Percentiles rank a stretch among this genome's conserved stretches.
These are phyloP conservation scores for Saccharomyces mikatae DNA, from an alignment of 805 yeast species.

Conservation along the genomic window DNA sequence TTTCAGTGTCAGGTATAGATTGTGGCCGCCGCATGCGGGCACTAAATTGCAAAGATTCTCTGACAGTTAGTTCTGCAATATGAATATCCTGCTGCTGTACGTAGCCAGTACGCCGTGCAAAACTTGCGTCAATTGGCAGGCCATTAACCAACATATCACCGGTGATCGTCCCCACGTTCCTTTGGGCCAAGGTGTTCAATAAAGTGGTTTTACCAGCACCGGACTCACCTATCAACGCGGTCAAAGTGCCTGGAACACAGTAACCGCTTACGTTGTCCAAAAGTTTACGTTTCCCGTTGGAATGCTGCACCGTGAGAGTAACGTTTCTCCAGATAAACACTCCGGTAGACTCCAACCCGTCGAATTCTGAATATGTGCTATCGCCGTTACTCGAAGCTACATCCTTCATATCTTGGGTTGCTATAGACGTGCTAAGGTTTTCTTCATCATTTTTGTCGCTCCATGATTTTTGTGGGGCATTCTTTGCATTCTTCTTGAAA, in stretches of 20 bases:
- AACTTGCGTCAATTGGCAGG: slow-evolving; percentile 42
- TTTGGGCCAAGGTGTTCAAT: slow-evolving; percentile 55
- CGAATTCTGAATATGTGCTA: slow-evolving; percentile 7
- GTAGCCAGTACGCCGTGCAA: slow-evolving; percentile 53
- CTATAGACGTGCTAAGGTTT: slow-evolving; percentile 5
- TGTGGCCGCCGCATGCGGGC: slow-evolving; percentile 58
- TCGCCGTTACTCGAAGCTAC: slow-evolving; percentile 4
- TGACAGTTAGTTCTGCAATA: slow-evolving; percentile 53
- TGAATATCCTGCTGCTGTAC: slow-evolving; percentile 71
- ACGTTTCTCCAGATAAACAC: slow-evolving; percentile 69
- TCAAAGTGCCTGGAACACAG: slow-evolving; percentile 68
- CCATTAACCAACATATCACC: slow-evolving; percentile 58
- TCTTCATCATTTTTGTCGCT: slow-evolving; percentile 11
- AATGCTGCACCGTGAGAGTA: slow-evolving; percentile 54
- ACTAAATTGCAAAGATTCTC: slow-evolving; percentile 57
- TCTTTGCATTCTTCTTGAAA: slow-evolving; percentile 44
- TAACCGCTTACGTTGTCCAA: slow-evolving; percentile 60
- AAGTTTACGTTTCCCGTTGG: slow-evolving; percentile 46
- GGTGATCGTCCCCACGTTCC: slow-evolving; percentile 58
- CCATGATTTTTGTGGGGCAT: slow-evolving; percentile 9
- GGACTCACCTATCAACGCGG: slow-evolving; percentile 66
- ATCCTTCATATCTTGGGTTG: slow-evolving; percentile 13
- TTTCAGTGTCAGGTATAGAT: slow-evolving; percentile 41
- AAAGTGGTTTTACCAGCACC: slow-evolving; percentile 75
- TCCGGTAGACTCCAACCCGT: slow-evolving; percentile 30